Evolutionary conservation across 768 basidiomycete species (phyloP).

Genomic region (Phlebiopsis gigantea): DNA sequence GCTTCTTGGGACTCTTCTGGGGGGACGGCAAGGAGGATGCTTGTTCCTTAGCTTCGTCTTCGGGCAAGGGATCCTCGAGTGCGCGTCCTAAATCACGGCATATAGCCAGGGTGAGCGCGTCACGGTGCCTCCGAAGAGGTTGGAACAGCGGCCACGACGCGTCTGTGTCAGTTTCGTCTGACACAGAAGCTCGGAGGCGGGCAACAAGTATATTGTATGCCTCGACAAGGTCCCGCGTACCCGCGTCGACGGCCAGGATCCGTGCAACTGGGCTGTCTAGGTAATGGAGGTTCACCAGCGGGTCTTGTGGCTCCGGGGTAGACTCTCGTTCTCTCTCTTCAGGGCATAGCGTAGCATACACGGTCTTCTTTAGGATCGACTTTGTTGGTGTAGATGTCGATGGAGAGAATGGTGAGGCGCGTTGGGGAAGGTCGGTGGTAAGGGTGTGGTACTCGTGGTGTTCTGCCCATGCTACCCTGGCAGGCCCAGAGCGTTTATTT

Average conservation of each 20-base stretch:
- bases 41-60: constrained; percentile 5
- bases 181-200: constrained; percentile 48
- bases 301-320: constrained; percentile 75
- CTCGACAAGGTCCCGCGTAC: constrained; percentile 58
- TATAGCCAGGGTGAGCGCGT: constrained; percentile 50
- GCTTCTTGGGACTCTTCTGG: constrained; percentile 58
- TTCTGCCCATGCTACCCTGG: not conserved
- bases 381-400: constrained; percentile 44
- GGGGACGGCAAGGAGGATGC: constrained; percentile 54
- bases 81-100: constrained; percentile 65
- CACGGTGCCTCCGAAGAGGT: constrained; percentile 53
- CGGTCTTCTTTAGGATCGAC: constrained; percentile 65
- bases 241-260: constrained; percentile 45
- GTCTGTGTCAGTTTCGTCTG: constrained; percentile 42
- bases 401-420: constrained; percentile 22
- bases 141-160: constrained; percentile 69
- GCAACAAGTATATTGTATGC: constrained; percentile 68
- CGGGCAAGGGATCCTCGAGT: constrained; percentile 47
- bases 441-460: constrained; percentile 36
- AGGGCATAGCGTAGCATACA: constrained; percentile 28
- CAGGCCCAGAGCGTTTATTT: constrained; percentile 26
- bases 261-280: constrained; percentile 58
- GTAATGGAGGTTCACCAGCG: constrained; percentile 57
- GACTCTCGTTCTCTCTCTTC: constrained; percentile 50
- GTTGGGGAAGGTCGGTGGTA: constrained; percentile 21